phyloP scores from a whole-genome alignment of 331 rosid genomes.

The Quercus lobata region DNA sequence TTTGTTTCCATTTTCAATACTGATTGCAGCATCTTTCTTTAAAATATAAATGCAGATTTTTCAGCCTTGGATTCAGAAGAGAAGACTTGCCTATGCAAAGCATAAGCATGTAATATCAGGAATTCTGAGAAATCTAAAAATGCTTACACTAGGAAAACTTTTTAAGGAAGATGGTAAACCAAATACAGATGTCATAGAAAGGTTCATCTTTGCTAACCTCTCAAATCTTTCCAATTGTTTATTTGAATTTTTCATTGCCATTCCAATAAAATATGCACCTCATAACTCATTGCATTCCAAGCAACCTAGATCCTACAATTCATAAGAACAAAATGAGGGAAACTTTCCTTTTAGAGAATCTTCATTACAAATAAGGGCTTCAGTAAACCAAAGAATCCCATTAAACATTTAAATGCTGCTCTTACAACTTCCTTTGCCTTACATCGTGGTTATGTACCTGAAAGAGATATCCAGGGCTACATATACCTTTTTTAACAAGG shows the following conservation, averaged over 20 bases:
- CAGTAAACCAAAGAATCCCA: too few relatives aligned
- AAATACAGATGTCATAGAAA: slow-evolving; percentile 38
- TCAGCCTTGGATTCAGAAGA: slow-evolving; percentile 93
- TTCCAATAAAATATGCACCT: too few relatives aligned
- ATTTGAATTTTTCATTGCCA: slow-evolving; percentile 7
- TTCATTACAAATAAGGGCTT: too few relatives aligned
- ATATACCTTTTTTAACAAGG: too few relatives aligned
- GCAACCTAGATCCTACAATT: not conserved
- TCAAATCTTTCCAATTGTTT: not conserved
- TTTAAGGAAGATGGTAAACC: slow-evolving; percentile 62
- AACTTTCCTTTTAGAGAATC: too few relatives aligned
- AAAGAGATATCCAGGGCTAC: too few relatives aligned
- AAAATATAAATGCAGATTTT: slow-evolving; percentile 51
- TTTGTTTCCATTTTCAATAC: too few relatives aligned
- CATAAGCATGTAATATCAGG: slow-evolving; percentile 83
- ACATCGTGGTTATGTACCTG: too few relatives aligned
- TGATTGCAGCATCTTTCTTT: too few relatives aligned
- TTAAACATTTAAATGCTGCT: too few relatives aligned
- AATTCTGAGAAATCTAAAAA: slow-evolving; percentile 51
- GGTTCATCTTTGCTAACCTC: slow-evolving; percentile 30
- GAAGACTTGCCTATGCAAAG: slow-evolving; percentile 62
- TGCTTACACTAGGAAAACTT: slow-evolving; percentile 61
- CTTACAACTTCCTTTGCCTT: too few relatives aligned
- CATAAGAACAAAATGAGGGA: not conserved
- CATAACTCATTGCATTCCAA: not conserved